Base-by-base conservation (phyloP, 1,139 yeast species). In the Candida smagusa region DNA sequence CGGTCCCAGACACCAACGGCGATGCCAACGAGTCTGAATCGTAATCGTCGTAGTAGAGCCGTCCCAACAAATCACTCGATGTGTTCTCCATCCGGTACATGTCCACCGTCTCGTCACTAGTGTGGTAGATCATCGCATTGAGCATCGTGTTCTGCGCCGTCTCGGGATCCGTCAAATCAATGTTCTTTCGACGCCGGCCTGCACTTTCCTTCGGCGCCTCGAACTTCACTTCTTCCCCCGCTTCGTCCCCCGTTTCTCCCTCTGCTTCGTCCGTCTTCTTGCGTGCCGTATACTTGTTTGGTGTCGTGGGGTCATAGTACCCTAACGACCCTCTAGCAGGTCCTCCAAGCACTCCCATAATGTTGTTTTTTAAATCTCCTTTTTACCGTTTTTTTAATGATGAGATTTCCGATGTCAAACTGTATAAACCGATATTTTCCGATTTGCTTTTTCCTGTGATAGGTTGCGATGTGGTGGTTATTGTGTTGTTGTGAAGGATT, bases 31-130 rank as follows among this genome's bases (percentile, higher is more conserved):
- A 54, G 30, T 64, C 70, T 3, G 69, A 61, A 40, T 67, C 72
- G 45, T 59, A 71, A 39, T 70, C 74, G 46, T 71, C 77, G 43
- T 65, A 70, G 48, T 70, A 70, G 21, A 71, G 54, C 36, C 77
- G 46, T 2, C 75, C 76, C 39, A 70, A 48, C 28, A 70, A 57
- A 46, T 71, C 77, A 30, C 68, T 61, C 7, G 68, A 58, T 41
- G 60, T 61, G 48, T 68, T 68, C 43, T 70, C 71, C 38, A 51
- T 57, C 39, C 58, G 58, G 49, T 71, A 71, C 39, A 60, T 41
- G 40, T 68, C 73, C n/a, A 71, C 58, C 1, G 71, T 55, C 32
- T 71, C 77, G 32, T 65, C 56, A 34, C 64, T 58, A 4, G 68
- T 65, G 46, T 68, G 72, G 45, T 61, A 71, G 21, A 71, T 48